phyloP scores from a whole-genome alignment of 2,329 filamentous ascomycete genomes.

The Paecilomyces fulvus region DNA sequence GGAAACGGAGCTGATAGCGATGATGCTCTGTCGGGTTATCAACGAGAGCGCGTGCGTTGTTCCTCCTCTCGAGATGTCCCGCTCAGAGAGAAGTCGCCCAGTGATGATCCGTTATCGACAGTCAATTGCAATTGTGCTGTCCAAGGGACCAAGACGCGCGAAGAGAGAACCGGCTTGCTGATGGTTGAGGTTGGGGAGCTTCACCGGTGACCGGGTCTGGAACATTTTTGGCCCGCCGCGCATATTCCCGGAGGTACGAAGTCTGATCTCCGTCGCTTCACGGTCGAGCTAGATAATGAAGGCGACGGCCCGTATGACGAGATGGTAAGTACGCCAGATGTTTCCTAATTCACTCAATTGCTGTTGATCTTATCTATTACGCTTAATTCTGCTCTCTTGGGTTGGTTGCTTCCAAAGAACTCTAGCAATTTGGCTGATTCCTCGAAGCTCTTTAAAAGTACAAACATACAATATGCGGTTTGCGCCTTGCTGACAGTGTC shows the following conservation, averaged over 20 bases:
- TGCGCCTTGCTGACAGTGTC: neutral
- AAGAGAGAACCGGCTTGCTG: slow-evolving; percentile 1
- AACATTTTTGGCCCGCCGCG: slow-evolving; percentile 32
- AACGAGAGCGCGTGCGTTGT: neutral
- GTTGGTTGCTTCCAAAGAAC: neutral
- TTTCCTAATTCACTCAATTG: neutral
- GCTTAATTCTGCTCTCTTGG: neutral
- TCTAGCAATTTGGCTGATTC: neutral
- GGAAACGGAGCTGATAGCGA: neutral
- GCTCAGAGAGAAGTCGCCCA: neutral
- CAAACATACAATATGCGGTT: neutral
- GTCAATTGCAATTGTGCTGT: neutral
- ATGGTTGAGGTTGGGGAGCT: slow-evolving; percentile 24
- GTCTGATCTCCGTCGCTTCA: neutral
- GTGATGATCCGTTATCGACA: neutral
- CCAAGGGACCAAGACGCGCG: neutral
- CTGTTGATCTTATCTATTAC: neutral
- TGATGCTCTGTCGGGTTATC: neutral
- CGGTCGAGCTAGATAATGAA: neutral
- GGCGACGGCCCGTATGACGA: neutral
- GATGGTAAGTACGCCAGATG: neutral
- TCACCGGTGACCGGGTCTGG: slow-evolving; percentile 31
- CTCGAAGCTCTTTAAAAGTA: neutral
- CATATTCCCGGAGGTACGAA: neutral
- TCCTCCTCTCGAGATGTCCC: neutral